Base-by-base conservation (phyloP, 805 yeast genomes). In the Candida mattraensis region DNA sequence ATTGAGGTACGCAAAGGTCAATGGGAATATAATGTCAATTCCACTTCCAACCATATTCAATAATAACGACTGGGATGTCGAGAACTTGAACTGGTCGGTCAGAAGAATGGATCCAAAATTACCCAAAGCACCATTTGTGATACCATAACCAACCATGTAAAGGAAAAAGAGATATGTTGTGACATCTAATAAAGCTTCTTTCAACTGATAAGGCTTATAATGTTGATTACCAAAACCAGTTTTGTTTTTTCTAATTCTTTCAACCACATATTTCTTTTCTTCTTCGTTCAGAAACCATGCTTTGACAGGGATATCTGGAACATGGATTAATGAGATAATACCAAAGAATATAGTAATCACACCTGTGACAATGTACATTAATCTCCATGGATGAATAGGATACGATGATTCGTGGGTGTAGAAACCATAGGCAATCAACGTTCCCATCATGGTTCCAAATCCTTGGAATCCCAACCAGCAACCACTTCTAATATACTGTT, bases 361-460 rank as follows among this genome's bases (percentile, higher is more conserved):
- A 18, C 89, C 91, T 25, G 76, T 69, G 22, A 79, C 64, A 33
- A 81, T 56, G 54, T 74, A 82, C 7, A 79, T 55, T 8, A 76
- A 57, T 49, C 74, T 76, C 88, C 88, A 83, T 4, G 80, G 67
- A 6, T 56, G 64, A 7, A 77, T 56, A 13, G 69, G 74, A 68
- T 74, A 67, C 1, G 47, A 35, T 10, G 22, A 20, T 16, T 44
- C 60, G 69, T 24, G 57, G 26, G 15, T 54, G 60, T 59, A 66
- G 5, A 78, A 58, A 12, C 67, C 43, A 50, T 67, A 73, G 7
- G 60, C 78, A 40, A 79, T 69, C 7, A 70, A 64, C 27, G 70
- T 69, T n/a, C 80, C 77, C 28, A 73, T 31, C 24, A 72, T 57
- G 22, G 66, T 61, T 35, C 76, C 76, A 7, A 67, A 44, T 24